Percentiles rank a stretch among this genome's conserved stretches.
Evolutionary conservation across 2,329 filamentous ascomycete species (phyloP).

Genomic region (Cercospora citrullina): DNA sequence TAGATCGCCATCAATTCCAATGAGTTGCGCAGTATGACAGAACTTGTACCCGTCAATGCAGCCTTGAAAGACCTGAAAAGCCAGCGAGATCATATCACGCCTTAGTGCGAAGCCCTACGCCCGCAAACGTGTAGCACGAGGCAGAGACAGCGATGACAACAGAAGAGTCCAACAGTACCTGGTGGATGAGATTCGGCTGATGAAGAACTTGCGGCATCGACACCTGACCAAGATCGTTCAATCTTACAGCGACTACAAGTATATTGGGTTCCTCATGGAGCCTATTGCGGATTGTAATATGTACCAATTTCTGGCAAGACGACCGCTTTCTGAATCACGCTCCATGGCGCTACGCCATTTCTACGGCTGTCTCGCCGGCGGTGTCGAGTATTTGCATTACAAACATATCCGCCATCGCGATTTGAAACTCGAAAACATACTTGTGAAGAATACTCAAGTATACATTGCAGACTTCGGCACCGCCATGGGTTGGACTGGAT

Average conservation of each 20-base stretch:
- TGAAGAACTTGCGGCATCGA: neutral
- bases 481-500: neutral
- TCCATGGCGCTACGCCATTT: neutral
- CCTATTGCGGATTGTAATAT: neutral
- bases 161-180: neutral
- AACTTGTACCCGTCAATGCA: neutral
- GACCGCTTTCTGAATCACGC: neutral
- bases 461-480: neutral
- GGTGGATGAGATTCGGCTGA: neutral
- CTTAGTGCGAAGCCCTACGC: neutral
- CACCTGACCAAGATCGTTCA: neutral
- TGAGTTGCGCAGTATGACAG: neutral
- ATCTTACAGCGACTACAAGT: constrained; percentile 1
- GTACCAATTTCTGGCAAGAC: neutral
- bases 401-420: neutral
- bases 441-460: neutral
- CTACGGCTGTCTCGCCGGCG: neutral
- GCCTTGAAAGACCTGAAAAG: neutral
- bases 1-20: neutral
- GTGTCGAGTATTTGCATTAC: neutral
- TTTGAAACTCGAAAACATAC: neutral
- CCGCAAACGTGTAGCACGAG: neutral
- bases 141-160: neutral
- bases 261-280: neutral
- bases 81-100: neutral